Evolutionary conservation across 2,329 filamentous ascomycete species (phyloP).

Genomic region (Talaromyces sp.): DNA sequence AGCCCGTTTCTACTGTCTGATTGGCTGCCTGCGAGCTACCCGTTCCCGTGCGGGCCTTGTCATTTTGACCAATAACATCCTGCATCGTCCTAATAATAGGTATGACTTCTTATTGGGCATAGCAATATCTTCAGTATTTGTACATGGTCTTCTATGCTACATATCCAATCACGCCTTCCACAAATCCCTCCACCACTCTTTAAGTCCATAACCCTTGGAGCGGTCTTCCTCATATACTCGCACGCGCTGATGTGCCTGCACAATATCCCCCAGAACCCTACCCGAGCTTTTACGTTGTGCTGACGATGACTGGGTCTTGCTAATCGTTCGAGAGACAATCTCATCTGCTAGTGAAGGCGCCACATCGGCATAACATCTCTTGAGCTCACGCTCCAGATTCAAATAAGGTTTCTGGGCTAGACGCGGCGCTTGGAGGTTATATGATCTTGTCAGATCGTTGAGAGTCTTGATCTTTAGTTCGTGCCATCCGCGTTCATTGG

Average conservation of each 20-base stretch:
- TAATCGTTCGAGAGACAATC: constrained; percentile 64
- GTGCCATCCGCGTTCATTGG: constrained; percentile 68
- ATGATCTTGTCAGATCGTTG: constrained; percentile 75
- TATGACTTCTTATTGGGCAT: neutral
- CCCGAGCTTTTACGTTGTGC: constrained; percentile 23
- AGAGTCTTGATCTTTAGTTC: constrained; percentile 70
- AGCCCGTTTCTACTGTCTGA: neutral
- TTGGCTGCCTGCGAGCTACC: neutral
- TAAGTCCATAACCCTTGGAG: constrained; percentile 73
- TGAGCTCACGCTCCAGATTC: constrained; percentile 73
- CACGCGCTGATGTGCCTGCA: constrained; percentile 51
- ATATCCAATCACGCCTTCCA: constrained; percentile 39
- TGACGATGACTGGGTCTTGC: constrained; percentile 34
- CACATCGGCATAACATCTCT: constrained; percentile 76
- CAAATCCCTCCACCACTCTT: constrained; percentile 83
- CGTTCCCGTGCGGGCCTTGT: neutral
- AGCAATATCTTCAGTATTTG: neutral
- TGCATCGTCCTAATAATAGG: neutral
- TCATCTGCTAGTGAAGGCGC: constrained; percentile 68
- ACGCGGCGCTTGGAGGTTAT: constrained; percentile 91
- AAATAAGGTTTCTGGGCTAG: constrained; percentile 92
- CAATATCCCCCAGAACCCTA: constrained; percentile 19
- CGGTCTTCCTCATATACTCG: constrained; percentile 69
- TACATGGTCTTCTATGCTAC: neutral
- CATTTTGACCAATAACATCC: neutral